Percentiles rank a stretch among this genome's conserved stretches.
These are phyloP conservation scores for Pezicula neosporulosa DNA, from an alignment of 2,329 filamentous ascomycete species.

Conservation along the genomic window DNA sequence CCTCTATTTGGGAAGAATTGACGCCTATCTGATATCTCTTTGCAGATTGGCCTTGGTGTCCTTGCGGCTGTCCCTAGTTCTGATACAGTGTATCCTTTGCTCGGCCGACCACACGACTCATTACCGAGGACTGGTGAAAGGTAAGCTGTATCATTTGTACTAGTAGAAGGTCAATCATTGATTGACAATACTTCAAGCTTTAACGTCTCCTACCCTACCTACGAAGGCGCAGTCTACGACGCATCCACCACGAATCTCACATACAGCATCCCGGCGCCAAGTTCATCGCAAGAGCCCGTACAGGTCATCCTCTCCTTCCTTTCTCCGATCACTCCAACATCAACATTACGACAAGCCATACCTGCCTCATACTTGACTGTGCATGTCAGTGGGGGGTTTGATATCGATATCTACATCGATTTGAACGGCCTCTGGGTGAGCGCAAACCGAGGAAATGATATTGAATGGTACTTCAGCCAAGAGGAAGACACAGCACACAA, in stretches of 20 bases:
- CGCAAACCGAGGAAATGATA: constrained; percentile 64
- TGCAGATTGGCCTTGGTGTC: constrained; percentile 57
- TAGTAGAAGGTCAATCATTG: background rate
- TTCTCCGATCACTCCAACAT: constrained; percentile 29
- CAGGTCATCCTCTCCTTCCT: constrained; percentile 58
- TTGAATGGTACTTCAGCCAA: constrained; percentile 64
- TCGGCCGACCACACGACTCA: constrained; percentile 64
- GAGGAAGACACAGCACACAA: constrained; percentile 34
- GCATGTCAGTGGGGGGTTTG: constrained; percentile 61
- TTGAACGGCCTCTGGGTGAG: constrained; percentile 80
- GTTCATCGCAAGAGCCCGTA: constrained; percentile 33
- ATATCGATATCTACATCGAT: constrained; percentile 64
- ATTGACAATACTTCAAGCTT: constrained; percentile 38
- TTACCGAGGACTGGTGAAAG: constrained; percentile 38
- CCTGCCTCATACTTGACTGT: constrained; percentile 79
- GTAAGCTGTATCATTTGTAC: constrained; percentile 8
- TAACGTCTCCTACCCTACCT: constrained; percentile 54
- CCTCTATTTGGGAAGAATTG: background rate
- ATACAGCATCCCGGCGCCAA: constrained; percentile 51
- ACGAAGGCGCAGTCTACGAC: constrained; percentile 61
- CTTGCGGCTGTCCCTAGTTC: constrained; percentile 58
- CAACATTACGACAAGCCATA: constrained; percentile 27
- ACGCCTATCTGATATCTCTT: constrained; percentile 1
- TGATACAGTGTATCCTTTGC: constrained; percentile 58
- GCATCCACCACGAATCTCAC: constrained; percentile 69